Evolutionary conservation across 768 basidiomycete species (phyloP), one percentile per base, ranked within the genome.

Genomic region (Floccularia luteovirens): DNA sequence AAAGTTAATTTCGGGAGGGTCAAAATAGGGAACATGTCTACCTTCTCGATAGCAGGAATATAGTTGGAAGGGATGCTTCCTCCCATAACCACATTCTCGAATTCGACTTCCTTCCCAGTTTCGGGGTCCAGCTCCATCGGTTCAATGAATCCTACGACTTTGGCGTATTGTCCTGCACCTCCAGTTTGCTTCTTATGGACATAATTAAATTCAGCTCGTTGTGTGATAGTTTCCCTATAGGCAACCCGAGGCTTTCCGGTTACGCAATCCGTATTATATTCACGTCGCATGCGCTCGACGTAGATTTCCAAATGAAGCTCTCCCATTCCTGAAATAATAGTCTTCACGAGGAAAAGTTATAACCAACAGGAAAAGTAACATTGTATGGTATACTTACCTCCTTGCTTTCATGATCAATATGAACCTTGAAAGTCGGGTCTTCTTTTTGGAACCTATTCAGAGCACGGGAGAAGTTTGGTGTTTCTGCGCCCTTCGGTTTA

Each of bases 261-360:
- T 12, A 79, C 72, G 54, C 91, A 96, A 31, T 89, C 81, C 14
- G 91, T 89, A 41, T 87, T 88, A 63, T 99, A 99, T 63, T 99
- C 96, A 38, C 96, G 87, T 51, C 81, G 83, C 92, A 99, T 97
- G 28, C 96, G 90, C 58, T 99, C 96, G 44, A 97, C 92, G 63
- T 99, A 98, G 55, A 99, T 94, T 55, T 99, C 96, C 17, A 99
- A 76, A 57, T 99, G 96, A 13, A 99, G 77, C 60, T 99, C 96
- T 19, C 96, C 96, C 96, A 99, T 99, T 16, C 96, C 96, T 22
- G 93, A 97, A 48, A 99, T 97, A 60, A 99, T 98, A 12, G 94
- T 98, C 89, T 92, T 48, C 13, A 12, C 2, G 39, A 31, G 7
- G 14, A 20, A 28, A 31, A 14, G 12, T 24, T 8, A 10, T 14